A percentile compares a stretch with the other conserved stretches of the same genome.
phyloP scores from a whole-genome alignment of 2,329 filamentous ascomycete species.

The Neospermospora avenae region DNA sequence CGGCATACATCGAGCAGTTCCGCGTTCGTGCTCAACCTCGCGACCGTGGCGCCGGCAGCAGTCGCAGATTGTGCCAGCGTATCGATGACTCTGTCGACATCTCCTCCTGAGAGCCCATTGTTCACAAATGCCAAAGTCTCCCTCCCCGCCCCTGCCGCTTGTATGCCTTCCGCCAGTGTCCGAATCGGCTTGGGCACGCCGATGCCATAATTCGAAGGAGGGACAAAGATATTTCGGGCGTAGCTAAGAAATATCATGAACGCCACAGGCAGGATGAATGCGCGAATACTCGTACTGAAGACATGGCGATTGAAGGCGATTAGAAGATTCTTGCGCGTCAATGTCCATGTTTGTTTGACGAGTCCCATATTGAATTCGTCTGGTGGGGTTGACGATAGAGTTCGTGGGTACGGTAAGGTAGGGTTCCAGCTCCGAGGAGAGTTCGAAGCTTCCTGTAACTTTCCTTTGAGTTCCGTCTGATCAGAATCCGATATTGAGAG shows the following conservation, averaged over 20 bases:
- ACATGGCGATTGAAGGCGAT: slow-evolving; percentile 55
- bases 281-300: slow-evolving; percentile 50
- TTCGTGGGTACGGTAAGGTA: no score
- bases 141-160: slow-evolving; percentile 53
- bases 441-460: not conserved
- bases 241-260: slow-evolving; percentile 62
- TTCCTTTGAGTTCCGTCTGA: no score
- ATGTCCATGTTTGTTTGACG: slow-evolving; percentile 56
- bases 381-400: not conserved
- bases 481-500: not conserved
- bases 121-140: slow-evolving; percentile 76
- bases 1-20: slow-evolving; percentile 62
- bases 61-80: slow-evolving; percentile 56
- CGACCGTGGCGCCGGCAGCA: slow-evolving; percentile 51
- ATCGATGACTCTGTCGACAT: slow-evolving; percentile 70
- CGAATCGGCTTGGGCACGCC: slow-evolving; percentile 59
- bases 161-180: slow-evolving; percentile 61
- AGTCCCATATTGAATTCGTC: slow-evolving; percentile 46
- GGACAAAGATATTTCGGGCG: slow-evolving; percentile 79
- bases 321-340: slow-evolving; percentile 60
- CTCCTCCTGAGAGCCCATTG: slow-evolving; percentile 64
- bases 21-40: slow-evolving; percentile 51
- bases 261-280: slow-evolving; percentile 56
- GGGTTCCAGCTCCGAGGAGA: not conserved
- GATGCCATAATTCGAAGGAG: slow-evolving; percentile 73